Conservation (phyloP, 257 asterid genomes). For the Forsythia viridissima region DNA sequence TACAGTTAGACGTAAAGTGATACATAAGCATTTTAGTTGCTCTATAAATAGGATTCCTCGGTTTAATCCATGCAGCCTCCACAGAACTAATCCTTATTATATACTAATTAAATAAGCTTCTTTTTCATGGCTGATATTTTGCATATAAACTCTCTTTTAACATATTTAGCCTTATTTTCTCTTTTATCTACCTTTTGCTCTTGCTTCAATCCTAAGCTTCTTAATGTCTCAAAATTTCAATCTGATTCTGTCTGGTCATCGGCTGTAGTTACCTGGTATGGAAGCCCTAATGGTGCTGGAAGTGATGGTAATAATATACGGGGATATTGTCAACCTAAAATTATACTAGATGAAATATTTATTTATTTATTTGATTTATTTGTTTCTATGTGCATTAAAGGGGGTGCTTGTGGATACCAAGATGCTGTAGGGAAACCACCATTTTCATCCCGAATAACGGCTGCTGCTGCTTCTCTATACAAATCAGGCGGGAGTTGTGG, state of each 20-base stretch:
- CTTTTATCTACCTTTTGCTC: conserved; percentile 36
- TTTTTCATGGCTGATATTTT: conserved; percentile 38
- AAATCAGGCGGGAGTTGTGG: conserved; percentile 74
- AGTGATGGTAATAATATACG: conserved; percentile 53
- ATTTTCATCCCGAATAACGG: conserved; percentile 67
- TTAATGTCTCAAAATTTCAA: conserved; percentile 39
- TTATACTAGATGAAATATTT: no score
- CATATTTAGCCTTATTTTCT: conserved; percentile 34
- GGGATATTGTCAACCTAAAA: no score
- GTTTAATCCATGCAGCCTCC: neutral
- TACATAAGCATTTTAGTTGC: neutral
- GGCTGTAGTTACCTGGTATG: conserved; percentile 90
- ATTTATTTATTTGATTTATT: neutral
- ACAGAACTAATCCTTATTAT: neutral
- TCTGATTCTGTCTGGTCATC: conserved; percentile 60
- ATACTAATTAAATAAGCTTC: neutral
- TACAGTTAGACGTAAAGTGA: conserved; percentile 14
- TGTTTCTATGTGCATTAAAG: conserved; percentile 27
- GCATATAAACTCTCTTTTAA: conserved; percentile 14
- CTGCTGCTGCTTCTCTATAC: conserved; percentile 67
- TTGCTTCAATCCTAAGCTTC: conserved; percentile 57
- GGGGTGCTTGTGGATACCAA: conserved; percentile 86
- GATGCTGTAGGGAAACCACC: conserved; percentile 67
- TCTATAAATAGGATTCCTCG: conserved; percentile 35
- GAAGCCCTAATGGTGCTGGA: conserved; percentile 78